A percentile compares a stretch with the other conserved stretches of the same genome.
phyloP scores from a whole-genome alignment of 352 stramenopile species.

The Proteromonas lacertae region DNA sequence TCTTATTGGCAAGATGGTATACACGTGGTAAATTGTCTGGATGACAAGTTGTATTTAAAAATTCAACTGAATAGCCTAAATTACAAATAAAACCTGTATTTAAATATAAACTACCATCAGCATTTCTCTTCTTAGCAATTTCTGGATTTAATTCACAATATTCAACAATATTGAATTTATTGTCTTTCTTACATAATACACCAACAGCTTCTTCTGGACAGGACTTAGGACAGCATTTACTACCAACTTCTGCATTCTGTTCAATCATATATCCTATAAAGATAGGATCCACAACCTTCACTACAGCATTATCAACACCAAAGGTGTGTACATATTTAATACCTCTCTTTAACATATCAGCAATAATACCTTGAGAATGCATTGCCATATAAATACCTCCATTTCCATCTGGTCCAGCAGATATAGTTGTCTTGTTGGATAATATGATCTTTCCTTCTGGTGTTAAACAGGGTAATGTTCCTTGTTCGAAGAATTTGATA shows the following conservation, averaged over 20 bases:
- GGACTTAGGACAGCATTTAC: slow-evolving; percentile 79
- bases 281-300: slow-evolving; percentile 58
- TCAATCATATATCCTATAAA: slow-evolving; percentile 82
- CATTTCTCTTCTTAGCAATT: slow-evolving; percentile 11
- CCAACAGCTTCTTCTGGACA: slow-evolving; percentile 58
- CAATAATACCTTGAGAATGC: slow-evolving; percentile 36
- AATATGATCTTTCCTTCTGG: slow-evolving; percentile 75
- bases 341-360: slow-evolving; percentile 28
- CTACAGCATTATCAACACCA: slow-evolving; percentile 88
- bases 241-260: slow-evolving; percentile 59
- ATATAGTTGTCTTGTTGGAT: slow-evolving; percentile 30
- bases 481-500: slow-evolving; percentile 76
- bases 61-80: slow-evolving; percentile 71
- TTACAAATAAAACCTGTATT: slow-evolving; percentile 92
- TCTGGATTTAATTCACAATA: slow-evolving; percentile 61
- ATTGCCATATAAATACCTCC: slow-evolving; percentile 38
- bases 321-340: slow-evolving; percentile 81
- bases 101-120: slow-evolving; percentile 45
- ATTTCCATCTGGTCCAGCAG: slow-evolving; percentile 83
- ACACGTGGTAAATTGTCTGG: slow-evolving; percentile 21
- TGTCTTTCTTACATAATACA: slow-evolving; percentile 33
- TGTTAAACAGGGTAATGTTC: slow-evolving; percentile 68
- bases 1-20: slow-evolving; percentile 88
- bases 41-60: slow-evolving; percentile 45
- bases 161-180: slow-evolving; percentile 62